These are phyloP conservation scores for Spathaspora girioi DNA, from an alignment of 805 yeast species.

Conservation along the genomic window DNA sequence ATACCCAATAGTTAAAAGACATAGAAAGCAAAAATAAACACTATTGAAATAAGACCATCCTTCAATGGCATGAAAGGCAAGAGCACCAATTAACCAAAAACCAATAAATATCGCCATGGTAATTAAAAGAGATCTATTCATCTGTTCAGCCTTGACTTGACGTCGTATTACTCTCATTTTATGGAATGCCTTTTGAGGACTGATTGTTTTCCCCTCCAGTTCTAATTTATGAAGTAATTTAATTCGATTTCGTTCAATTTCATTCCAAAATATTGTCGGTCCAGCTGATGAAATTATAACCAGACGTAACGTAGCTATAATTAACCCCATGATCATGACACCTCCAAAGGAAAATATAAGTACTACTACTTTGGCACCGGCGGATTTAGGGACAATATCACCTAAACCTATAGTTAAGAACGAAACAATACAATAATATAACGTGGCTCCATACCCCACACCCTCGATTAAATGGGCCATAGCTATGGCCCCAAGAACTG, in stretches of 20 bases:
- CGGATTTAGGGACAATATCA: constrained; percentile 55
- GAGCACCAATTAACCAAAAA: constrained; percentile 75
- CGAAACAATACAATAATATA: constrained; percentile 72
- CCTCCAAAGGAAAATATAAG: constrained; percentile 69
- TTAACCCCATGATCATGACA: constrained; percentile 67
- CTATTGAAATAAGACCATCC: constrained; percentile 69
- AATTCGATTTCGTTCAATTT: constrained; percentile 50
- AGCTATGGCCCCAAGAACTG: constrained; percentile 57
- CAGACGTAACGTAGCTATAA: constrained; percentile 64
- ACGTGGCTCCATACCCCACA: constrained; percentile 53
- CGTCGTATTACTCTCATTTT: constrained; percentile 51
- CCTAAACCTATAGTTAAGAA: constrained; percentile 80
- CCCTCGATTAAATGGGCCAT: constrained; percentile 40
- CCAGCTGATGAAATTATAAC: constrained; percentile 59
- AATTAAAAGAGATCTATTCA: constrained; percentile 31
- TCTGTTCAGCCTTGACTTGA: constrained; percentile 37
- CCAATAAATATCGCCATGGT: constrained; percentile 44
- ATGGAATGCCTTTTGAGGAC: constrained; percentile 49
- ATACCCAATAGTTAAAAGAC: constrained; percentile 80
- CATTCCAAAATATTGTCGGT: constrained; percentile 65
- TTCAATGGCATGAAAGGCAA: constrained; percentile 57
- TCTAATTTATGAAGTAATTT: constrained; percentile 17
- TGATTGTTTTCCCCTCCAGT: constrained; percentile 15
- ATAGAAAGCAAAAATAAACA: constrained; percentile 72
- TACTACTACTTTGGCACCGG: constrained; percentile 54